Base-by-base conservation (phyloP, 2,329 filamentous ascomycete genomes). In the Elsinoe arachidis region DNA sequence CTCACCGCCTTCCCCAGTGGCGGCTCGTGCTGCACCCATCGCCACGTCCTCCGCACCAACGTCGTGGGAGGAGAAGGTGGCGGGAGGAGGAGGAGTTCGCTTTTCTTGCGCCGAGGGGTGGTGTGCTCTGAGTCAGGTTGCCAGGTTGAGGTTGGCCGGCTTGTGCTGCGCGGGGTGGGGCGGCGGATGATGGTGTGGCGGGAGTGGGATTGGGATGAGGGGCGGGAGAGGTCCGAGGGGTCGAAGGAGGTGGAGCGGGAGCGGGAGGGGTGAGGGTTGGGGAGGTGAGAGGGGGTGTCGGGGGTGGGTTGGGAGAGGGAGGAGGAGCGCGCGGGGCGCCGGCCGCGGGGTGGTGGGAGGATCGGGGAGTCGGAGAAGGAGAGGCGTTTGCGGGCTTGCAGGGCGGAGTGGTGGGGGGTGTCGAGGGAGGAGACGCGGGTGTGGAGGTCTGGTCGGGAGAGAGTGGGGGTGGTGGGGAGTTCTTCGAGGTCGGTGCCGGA, bases 401-500 rank as follows among this genome's bases (percentile, higher is more conserved):
- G 41, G 9, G 53, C 12, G 61, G 59, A 15, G 59, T 56, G 23
- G 58, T 64, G 59, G 2, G 69, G 67, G 9, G 68, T 67, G 51
- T 78, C 76, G n/a, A 73, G 69, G n/a, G 71, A 64, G 0, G 72
- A 73, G 52, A 78, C 75, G 5, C 76, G 70, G 30, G 71, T 68
- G 12, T 60, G 59, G 23, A 58, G 57, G 9, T 70, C 68, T 35
- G 61, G 63, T 2, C 67, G 44, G 65, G 70, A 58, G 66, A 63
- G 15, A 63, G 64, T n/a, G 63, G 66, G 14, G 64, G 61, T 4
- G 64, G 65, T 69, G 56, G 70, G 72, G 34, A 53, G 49, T 23
- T 79, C 63, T 71, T 81, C 74, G 12, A 75, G 70, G 39, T 71
- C 74, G 3, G 74, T 74, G 1, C 88, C 85, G 37, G 81, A 84